phyloP scores from a whole-genome alignment of 352 stramenopile species.

The Thalassiosira livingstoniorum region DNA sequence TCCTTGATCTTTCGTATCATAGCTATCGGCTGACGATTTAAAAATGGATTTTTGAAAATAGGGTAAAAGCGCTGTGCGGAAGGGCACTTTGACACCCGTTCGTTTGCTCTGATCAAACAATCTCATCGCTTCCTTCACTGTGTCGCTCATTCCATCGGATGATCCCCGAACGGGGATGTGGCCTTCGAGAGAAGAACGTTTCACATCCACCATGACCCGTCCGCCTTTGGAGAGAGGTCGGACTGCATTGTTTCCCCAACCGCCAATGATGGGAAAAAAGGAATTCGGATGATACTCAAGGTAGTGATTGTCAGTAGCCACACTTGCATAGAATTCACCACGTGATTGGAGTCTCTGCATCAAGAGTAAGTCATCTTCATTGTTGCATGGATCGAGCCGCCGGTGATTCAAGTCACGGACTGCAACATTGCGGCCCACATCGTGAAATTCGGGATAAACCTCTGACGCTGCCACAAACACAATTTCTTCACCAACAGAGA shows the following conservation, averaged over 20 bases:
- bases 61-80: constrained; percentile 67
- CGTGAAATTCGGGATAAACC: constrained; percentile 72
- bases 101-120: constrained; percentile 73
- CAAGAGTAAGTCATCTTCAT: constrained; percentile 47
- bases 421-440: constrained; percentile 56
- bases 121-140: constrained; percentile 74
- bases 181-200: constrained; percentile 63
- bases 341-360: constrained; percentile 59
- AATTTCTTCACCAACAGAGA: constrained; percentile 65
- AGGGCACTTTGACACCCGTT: constrained; percentile 67
- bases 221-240: constrained; percentile 66
- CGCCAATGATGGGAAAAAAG: constrained; percentile 73
- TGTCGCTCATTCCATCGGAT: constrained; percentile 68
- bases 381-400: constrained; percentile 44
- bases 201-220: constrained; percentile 73
- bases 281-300: constrained; percentile 69
- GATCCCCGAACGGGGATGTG: constrained; percentile 63
- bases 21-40: constrained; percentile 10
- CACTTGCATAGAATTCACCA: constrained; percentile 72
- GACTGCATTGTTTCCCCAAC: constrained; percentile 71
- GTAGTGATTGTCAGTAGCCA: constrained; percentile 71
- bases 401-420: constrained; percentile 66
- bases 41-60: constrained; percentile 33
- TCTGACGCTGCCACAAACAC: constrained; percentile 71
- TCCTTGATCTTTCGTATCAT: background rate